These are phyloP conservation scores for Trichocomaceae sp. DNA, from an alignment of 2,329 filamentous ascomycete genomes.

Conservation along the genomic window DNA sequence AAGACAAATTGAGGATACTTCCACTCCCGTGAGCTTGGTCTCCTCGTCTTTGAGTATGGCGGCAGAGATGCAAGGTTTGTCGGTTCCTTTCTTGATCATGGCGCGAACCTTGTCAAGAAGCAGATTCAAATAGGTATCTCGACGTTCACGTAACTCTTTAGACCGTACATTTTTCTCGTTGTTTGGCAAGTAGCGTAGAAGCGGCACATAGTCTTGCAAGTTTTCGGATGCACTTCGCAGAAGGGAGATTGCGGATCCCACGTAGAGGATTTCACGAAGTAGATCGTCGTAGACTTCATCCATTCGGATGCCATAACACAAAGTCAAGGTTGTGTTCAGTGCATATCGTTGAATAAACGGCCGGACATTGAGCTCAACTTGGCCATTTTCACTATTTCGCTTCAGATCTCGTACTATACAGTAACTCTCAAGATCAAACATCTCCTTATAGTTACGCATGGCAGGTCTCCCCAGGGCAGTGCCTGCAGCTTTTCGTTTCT, in stretches of 20 bases:
- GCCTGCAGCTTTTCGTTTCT: constrained; percentile 63
- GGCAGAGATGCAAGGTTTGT: constrained; percentile 58
- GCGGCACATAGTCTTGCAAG: constrained; percentile 69
- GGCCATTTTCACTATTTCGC: constrained; percentile 53
- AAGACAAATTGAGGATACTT: constrained; percentile 67
- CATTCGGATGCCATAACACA: constrained; percentile 69
- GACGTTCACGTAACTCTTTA: constrained; percentile 55
- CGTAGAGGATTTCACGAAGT: constrained; percentile 66
- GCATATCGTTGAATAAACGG: constrained; percentile 65
- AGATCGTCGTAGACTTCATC: constrained; percentile 59
- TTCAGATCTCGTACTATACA: constrained; percentile 60
- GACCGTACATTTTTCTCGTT: constrained; percentile 52
- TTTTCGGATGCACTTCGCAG: constrained; percentile 71
- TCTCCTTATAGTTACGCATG: constrained; percentile 65
- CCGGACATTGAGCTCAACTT: constrained; percentile 56
- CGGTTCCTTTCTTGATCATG: constrained; percentile 51
- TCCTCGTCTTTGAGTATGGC: constrained; percentile 61
- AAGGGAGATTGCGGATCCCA: constrained; percentile 66
- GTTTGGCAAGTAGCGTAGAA: constrained; percentile 55
- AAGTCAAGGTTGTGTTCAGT: constrained; percentile 63
- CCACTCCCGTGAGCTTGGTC: constrained; percentile 58
- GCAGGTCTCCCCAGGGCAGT: constrained; percentile 66
- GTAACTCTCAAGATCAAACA: constrained; percentile 66
- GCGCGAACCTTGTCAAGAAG: constrained; percentile 51
- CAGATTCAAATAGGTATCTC: constrained; percentile 56